phyloP scores from a whole-genome alignment of 2,329 filamentous ascomycete species.

The Didymella lethalis region DNA sequence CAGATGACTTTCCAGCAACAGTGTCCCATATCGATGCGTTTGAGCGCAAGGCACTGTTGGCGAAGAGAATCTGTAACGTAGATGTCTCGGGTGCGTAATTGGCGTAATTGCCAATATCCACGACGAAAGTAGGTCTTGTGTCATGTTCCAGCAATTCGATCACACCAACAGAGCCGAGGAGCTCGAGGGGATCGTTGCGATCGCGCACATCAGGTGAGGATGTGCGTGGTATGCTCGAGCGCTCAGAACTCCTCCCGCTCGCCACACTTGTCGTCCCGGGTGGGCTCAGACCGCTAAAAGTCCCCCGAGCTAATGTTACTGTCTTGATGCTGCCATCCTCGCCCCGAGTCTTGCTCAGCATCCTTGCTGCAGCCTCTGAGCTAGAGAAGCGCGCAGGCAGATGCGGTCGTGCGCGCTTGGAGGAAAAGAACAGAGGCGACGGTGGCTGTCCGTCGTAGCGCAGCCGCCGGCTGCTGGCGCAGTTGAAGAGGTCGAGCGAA shows the following conservation, averaged over 20 bases:
- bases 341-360: constrained; percentile 59
- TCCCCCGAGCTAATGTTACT: constrained; percentile 60
- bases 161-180: constrained; percentile 71
- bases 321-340: constrained; percentile 61
- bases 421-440: constrained; percentile 63
- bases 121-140: constrained; percentile 76
- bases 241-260: constrained; percentile 63
- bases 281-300: constrained; percentile 50
- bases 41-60: constrained; percentile 71
- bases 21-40: constrained; percentile 64
- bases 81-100: constrained; percentile 59
- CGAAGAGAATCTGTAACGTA: constrained; percentile 69
- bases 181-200: constrained; percentile 60
- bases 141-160: constrained; percentile 79
- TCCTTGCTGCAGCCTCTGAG: constrained; percentile 66
- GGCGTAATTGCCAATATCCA: constrained; percentile 69
- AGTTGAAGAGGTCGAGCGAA: constrained; percentile 49
- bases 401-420: constrained; percentile 51
- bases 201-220: constrained; percentile 62
- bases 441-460: constrained; percentile 48
- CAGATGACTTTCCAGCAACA: constrained; percentile 58
- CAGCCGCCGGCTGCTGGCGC: constrained; percentile 32
- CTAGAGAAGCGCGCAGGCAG: constrained; percentile 64
- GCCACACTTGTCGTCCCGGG: constrained; percentile 58
- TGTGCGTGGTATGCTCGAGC: constrained; percentile 58